Evolutionary conservation across 306 rosid species (phyloP), one percentile per base, ranked within the genome.

Genomic region (Calophaca sinica): DNA sequence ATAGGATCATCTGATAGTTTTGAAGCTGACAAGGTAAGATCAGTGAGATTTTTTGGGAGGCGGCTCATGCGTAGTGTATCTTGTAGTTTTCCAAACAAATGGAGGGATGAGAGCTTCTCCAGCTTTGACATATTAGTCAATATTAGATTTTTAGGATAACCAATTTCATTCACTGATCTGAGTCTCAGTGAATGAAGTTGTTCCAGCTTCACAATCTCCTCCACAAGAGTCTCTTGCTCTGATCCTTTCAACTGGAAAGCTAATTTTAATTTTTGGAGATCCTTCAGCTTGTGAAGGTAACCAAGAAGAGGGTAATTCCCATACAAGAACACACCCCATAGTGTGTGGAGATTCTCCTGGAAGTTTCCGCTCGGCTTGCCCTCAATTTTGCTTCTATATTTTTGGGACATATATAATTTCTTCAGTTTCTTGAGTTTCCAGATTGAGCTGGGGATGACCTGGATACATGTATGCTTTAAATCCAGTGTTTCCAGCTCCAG

Each of bases 11-110:
- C 36, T 53, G 15, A 2, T 31, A 85, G 63, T 9, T 35, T 5
- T 35, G 88, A 79, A 38, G 84, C 80, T 31, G 88, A 82, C 66
- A 85, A 79, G 45, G 82, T 79, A 66, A 85, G 82, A 49, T 77
- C 63, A 41, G 83, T 63, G 4, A 80, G 81, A 45, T 31, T 81
- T 49, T 32, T 3, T 0, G 85, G 85, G 11, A 81, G 63, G 5
- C 2, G 14, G 5, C 5, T 49, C 42, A 39, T 4, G 51, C 29
- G 39, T 38, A 53, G 66, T 49, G 7, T 8, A 31, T 70, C 49
- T 2, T 33, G 4, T 67, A 82, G 55, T 13, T 7, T 44, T 14
- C 87, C 85, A 48, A 51, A 80, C 66, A 83, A 59, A 6, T 60
- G 58, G 5, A 86, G 60, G 77, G 57, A 82, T 35, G 79, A 57